Evolutionary conservation across 2,329 filamentous ascomycete genomes (phyloP).

Genomic region (Phaeosphaeria sp.): DNA sequence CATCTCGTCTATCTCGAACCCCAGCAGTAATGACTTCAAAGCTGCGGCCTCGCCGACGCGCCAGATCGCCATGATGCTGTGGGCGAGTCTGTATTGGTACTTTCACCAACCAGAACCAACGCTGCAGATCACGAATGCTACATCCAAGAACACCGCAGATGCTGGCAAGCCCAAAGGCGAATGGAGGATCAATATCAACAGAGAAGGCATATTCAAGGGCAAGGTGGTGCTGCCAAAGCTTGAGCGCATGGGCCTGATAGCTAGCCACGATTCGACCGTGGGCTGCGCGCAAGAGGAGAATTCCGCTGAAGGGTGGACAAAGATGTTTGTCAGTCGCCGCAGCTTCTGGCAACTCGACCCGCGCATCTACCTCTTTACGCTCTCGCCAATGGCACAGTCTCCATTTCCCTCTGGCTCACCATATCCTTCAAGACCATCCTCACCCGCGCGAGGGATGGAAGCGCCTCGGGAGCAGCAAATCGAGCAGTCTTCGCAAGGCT

Average conservation of each 20-base stretch:
- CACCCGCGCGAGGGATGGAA: constrained; percentile 49
- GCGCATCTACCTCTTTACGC: constrained; percentile 84
- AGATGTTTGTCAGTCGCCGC: constrained; percentile 81
- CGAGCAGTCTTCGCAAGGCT: constrained; percentile 40
- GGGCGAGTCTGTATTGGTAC: constrained; percentile 95
- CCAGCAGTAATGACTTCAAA: constrained; percentile 79
- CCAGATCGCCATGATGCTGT: constrained; percentile 96
- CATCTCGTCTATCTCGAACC: constrained; percentile 89
- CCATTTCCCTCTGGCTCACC: constrained; percentile 59
- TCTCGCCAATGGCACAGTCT: constrained; percentile 66
- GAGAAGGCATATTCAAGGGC: constrained; percentile 86
- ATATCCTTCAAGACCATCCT: constrained; percentile 57
- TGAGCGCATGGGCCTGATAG: constrained; percentile 88
- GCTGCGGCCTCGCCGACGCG: constrained; percentile 80
- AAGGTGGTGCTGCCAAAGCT: constrained; percentile 86
- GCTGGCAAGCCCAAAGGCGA: constrained; percentile 79
- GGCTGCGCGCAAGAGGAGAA: constrained; percentile 69
- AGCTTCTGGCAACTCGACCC: constrained; percentile 94
- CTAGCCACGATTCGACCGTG: constrained; percentile 76
- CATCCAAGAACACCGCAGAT: constrained; percentile 68
- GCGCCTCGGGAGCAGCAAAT: constrained; percentile 35
- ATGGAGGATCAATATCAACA: constrained; percentile 83
- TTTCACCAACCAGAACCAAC: constrained; percentile 85
- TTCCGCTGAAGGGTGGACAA: constrained; percentile 70
- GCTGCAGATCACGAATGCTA: constrained; percentile 66